Percentiles rank a stretch among this genome's conserved stretches.
phyloP scores from a whole-genome alignment of 2,329 filamentous ascomycete species.

The Pestalotiopsis sp. region DNA sequence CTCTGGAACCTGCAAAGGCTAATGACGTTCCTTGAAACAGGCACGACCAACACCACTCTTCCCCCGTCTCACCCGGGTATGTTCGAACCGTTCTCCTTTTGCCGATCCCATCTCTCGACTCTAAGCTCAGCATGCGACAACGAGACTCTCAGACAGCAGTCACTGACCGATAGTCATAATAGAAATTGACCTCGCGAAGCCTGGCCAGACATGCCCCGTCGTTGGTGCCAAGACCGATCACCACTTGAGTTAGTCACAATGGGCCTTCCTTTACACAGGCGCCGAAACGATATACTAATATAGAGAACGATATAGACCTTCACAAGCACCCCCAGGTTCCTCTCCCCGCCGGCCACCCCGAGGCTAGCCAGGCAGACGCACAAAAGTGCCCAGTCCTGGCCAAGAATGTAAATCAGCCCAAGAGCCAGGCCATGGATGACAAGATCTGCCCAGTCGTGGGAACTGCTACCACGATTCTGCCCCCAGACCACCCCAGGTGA shows the following conservation, averaged over 20 bases:
- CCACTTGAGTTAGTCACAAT: slow-evolving; percentile 28
- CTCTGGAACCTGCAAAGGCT: background rate
- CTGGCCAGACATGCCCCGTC: slow-evolving; percentile 43
- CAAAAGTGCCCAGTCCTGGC: slow-evolving; percentile 40
- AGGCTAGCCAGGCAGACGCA: slow-evolving; percentile 34
- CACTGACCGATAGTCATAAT: slow-evolving; percentile 26
- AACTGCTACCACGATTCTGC: slow-evolving; percentile 44
- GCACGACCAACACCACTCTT: slow-evolving; percentile 15
- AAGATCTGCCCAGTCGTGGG: slow-evolving; percentile 45
- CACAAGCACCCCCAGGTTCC: slow-evolving; percentile 42
- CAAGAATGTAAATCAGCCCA: slow-evolving; percentile 37
- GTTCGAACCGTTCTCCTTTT: background rate
- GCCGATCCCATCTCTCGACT: background rate
- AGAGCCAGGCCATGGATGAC: slow-evolving; percentile 45
- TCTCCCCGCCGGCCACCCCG: slow-evolving; percentile 28
- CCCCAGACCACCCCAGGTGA: slow-evolving; percentile 40
- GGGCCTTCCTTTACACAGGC: too few relatives aligned
- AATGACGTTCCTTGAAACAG: background rate
- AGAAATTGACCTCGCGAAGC: slow-evolving; percentile 42
- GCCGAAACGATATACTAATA: slow-evolving; percentile 1
- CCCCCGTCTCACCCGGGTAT: slow-evolving; percentile 14
- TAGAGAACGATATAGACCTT: slow-evolving; percentile 26
- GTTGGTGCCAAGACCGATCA: slow-evolving; percentile 46
- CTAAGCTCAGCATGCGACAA: background rate
- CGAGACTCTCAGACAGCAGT: background rate